phyloP scores from a whole-genome alignment of 306 rosid species.

The Benincasa hispida region DNA sequence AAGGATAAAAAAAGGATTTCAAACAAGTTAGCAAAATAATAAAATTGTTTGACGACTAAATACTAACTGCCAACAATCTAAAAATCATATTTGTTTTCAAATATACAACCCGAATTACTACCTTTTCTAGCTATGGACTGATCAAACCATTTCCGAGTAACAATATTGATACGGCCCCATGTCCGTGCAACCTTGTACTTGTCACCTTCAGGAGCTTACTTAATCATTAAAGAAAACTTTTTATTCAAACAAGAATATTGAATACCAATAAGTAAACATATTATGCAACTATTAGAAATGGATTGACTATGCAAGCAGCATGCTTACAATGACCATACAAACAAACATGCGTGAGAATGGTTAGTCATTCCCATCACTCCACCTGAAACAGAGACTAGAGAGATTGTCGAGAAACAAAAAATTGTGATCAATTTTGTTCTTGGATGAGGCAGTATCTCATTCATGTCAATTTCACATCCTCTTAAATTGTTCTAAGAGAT shows the following conservation, averaged over 20 bases:
- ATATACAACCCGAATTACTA: constrained; percentile 15
- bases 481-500: not conserved
- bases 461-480: not conserved
- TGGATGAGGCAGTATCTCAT: not conserved
- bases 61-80: not conserved
- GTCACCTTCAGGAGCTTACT: constrained; percentile 89
- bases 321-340: not conserved
- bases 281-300: not conserved
- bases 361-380: not conserved
- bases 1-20: not conserved
- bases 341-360: not conserved
- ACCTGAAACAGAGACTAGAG: not conserved
- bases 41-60: not conserved
- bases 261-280: not conserved
- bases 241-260: not conserved
- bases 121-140: constrained; percentile 76
- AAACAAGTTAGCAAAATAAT: not conserved
- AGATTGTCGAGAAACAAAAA: not conserved
- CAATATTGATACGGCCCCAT: constrained; percentile 74
- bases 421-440: not conserved
- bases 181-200: constrained; percentile 74
- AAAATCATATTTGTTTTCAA: not conserved
- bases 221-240: constrained; percentile 49
- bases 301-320: not conserved
- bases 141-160: constrained; percentile 81